Evolutionary conservation across 768 basidiomycete genomes (phyloP), one percentile per base, ranked within the genome.

Genomic region (Sarcomyxa edulis): DNA sequence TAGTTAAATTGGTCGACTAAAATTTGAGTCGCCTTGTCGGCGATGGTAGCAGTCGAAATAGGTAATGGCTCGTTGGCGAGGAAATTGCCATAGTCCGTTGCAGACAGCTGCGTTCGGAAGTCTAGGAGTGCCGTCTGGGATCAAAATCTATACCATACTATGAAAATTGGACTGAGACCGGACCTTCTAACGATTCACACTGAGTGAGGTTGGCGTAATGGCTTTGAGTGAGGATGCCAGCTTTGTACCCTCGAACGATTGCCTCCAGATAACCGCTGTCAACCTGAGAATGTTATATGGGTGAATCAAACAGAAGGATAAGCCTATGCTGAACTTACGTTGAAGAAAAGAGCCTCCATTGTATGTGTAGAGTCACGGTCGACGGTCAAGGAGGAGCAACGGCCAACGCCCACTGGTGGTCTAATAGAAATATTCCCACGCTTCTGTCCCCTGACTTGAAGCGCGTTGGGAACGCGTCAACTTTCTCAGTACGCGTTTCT

Each of bases 1-100:
- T 85, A 98, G 61, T 94, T 90, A 76, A 99, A 98, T 60, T 98
- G 96, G 60, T 96, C 87, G 20, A 99, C 94, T 22, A 99, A 80
- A 46, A 89, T 72, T 56, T 93, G 86, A 2, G 93, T 97, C 20
- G 96, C 95, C 64, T 85, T 93, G 65, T 95, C 94, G n/a, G 90
- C 78, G 55, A 98, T 97, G 34, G 90, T 93, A 7, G 91, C 83
- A 6, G 95, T 96, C 39, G 90, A 87, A 39, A 97, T 76, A 9
- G 93, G 94, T 18, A 91, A 74, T 2, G 95, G 84, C 59, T 99
- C 96, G 53, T 97, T 97, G 20, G 95, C 83, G 32, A 99, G 83
- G 63, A 99, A 99, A 65, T 90, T 95, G 54, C 94, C 93, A 59
- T 99, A 99, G 65, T 99, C 96, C 5, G 95, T 98, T 9, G 94